Evolutionary conservation across 2,329 filamentous ascomycete species (phyloP), one percentile per base, ranked within the genome.

Genomic region (Cadophora sp.): DNA sequence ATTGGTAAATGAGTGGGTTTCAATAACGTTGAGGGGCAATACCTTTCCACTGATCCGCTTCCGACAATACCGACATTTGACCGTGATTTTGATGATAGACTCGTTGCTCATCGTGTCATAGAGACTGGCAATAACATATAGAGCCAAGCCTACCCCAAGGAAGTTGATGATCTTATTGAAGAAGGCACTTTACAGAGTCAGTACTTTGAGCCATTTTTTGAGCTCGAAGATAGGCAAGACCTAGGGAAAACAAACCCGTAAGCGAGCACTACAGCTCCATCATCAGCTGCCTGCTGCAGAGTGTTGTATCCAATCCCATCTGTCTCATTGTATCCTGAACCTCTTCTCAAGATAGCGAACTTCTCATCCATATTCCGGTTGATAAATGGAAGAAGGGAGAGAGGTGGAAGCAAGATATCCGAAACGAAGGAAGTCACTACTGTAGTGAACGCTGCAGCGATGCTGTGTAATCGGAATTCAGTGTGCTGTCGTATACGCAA

Each of bases 341-440:
- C 91, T 0, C 81, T 76, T 46, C 82, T 84, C 31, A 93, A 79
- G 7, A 92, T 86, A 0, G 90, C 87, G 77, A 93, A 93, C 77
- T 92, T 92, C 79, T 92, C 87, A 75, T 91, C 89, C 75, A 93
- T 84, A 76, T 93, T 93, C 71, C 87, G 86, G 73, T 90, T 86
- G 66, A 93, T 80, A 60, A 91, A 91, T 4, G 92, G 84, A 26
- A 93, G 80, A 51, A 93, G 80, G 1, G 90, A 91, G 31, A 93
- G 81, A 0, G 91, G 83, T 5, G 91, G 91, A 69, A 93, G 85
- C 56, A 93, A 80, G 40, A 93, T 86, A 73, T 92, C 89, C 69
- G 85, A 87, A 64, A 93, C 90, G 75, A 93, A 90, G 9, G 88
- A 91, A 67, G 89, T 92, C 66, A 92, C 89, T 58, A 92, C 84